These are phyloP conservation scores for Coniochaeta sp. DNA, from an alignment of 2,329 filamentous ascomycete species.

Conservation along the genomic window DNA sequence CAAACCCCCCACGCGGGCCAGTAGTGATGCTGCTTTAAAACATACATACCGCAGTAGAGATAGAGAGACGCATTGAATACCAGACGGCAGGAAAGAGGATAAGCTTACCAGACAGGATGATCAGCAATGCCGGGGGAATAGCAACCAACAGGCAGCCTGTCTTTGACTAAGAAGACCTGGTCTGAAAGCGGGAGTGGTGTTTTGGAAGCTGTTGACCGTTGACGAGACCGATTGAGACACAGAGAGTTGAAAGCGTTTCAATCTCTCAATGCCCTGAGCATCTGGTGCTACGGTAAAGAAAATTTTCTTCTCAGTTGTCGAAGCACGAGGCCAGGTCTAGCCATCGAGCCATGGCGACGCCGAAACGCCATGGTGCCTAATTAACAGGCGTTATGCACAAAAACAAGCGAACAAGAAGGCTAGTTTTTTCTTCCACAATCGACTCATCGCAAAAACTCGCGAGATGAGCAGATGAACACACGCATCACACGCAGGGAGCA, in stretches of 20 bases:
- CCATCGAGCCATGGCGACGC: background rate
- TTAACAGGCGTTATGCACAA: background rate
- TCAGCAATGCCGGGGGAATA: background rate
- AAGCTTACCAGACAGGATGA: background rate
- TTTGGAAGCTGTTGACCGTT: too few relatives aligned
- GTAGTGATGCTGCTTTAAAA: background rate
- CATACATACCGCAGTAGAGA: too few relatives aligned
- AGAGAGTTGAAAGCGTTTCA: background rate
- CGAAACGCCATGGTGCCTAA: background rate
- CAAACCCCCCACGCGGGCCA: background rate
- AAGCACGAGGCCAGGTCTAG: background rate
- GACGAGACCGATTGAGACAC: too few relatives aligned
- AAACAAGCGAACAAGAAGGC: background rate
- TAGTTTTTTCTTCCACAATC: background rate
- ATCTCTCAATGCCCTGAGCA: background rate
- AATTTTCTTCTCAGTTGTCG: background rate
- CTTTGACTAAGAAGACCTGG: too few relatives aligned
- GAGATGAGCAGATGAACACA: slow-evolving; percentile 1
- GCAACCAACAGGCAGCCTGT: background rate
- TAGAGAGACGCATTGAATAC: too few relatives aligned
- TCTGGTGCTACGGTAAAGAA: background rate
- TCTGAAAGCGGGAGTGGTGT: too few relatives aligned
- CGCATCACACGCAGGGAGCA: too few relatives aligned
- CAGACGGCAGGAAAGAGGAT: background rate
- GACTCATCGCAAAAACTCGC: background rate